Percentiles rank a stretch among this genome's conserved stretches.
These are phyloP conservation scores for Solanum bulbocastanum DNA, from an alignment of 257 asterid species.

Conservation along the genomic window DNA sequence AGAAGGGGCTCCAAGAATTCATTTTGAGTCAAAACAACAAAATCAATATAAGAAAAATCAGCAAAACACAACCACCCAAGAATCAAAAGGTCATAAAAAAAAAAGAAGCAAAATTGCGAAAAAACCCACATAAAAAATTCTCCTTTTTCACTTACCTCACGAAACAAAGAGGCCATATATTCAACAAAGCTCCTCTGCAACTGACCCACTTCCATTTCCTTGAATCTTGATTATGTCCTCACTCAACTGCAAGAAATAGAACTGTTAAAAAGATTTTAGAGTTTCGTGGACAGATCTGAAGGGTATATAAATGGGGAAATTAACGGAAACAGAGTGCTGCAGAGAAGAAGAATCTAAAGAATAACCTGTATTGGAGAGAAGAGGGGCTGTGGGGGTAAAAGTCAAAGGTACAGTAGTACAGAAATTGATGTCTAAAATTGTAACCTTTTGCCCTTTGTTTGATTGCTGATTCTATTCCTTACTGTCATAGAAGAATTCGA, in stretches of 20 bases:
- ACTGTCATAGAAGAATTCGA: neutral
- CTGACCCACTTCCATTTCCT: conserved; percentile 48
- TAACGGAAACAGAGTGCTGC: neutral
- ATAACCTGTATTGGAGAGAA: conserved; percentile 13
- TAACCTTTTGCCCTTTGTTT: neutral
- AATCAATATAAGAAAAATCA: neutral
- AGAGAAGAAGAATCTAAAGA: conserved; percentile 10
- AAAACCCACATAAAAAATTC: neutral
- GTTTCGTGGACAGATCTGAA: neutral
- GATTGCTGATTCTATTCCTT: conserved; percentile 12
- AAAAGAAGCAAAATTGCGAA: neutral
- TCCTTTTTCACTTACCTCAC: conserved; percentile 34
- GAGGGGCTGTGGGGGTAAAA: neutral
- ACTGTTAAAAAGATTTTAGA: neutral
- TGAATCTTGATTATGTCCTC: neutral
- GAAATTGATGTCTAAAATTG: neutral
- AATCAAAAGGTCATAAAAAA: neutral
- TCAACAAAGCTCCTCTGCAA: conserved; percentile 68
- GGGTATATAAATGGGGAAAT: conserved; percentile 17
- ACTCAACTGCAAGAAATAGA: neutral
- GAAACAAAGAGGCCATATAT: conserved; percentile 33
- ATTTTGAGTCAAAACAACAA: neutral
- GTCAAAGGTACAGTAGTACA: neutral
- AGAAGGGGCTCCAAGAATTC: neutral
- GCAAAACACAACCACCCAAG: neutral